These are phyloP conservation scores for Penicillium pulvis DNA, from an alignment of 495 filamentous ascomycete species.

Conservation along the genomic window DNA sequence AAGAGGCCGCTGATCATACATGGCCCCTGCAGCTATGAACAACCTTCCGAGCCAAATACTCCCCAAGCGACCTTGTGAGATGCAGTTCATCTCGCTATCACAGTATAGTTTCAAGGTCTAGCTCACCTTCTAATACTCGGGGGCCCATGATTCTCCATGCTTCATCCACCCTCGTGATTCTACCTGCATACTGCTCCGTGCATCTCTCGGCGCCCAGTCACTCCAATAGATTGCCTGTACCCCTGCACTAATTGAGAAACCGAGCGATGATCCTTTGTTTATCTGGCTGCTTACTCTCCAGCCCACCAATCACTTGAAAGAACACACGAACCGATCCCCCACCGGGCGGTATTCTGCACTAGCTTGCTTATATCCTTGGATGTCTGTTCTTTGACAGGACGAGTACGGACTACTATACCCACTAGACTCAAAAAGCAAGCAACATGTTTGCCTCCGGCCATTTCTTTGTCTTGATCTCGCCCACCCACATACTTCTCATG, in stretches of 20 bases:
- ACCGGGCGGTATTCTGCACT: neutral
- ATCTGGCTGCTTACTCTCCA: neutral
- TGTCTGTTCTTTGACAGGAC: neutral
- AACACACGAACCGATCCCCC: neutral
- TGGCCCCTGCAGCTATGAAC: too few relatives aligned
- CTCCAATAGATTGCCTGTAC: neutral
- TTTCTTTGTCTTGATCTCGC: slow-evolving; percentile 1
- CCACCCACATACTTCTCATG: neutral
- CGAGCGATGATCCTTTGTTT: neutral
- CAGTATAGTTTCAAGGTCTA: too few relatives aligned
- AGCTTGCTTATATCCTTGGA: neutral
- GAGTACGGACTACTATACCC: neutral
- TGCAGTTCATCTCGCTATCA: too few relatives aligned
- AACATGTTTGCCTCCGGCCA: neutral
- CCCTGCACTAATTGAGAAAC: neutral
- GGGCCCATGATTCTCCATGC: neutral
- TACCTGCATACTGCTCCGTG: neutral
- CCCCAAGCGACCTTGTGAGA: too few relatives aligned
- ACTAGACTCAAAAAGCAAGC: neutral
- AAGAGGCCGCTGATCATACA: too few relatives aligned
- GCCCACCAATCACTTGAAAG: neutral
- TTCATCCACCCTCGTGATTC: neutral
- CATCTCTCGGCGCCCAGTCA: neutral
- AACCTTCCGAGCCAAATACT: too few relatives aligned
- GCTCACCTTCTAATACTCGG: neutral